A percentile compares a stretch with the other conserved stretches of the same genome.
Conservation (phyloP, 2,329 filamentous ascomycete species). For the Penicillium psychrosexuale region DNA sequence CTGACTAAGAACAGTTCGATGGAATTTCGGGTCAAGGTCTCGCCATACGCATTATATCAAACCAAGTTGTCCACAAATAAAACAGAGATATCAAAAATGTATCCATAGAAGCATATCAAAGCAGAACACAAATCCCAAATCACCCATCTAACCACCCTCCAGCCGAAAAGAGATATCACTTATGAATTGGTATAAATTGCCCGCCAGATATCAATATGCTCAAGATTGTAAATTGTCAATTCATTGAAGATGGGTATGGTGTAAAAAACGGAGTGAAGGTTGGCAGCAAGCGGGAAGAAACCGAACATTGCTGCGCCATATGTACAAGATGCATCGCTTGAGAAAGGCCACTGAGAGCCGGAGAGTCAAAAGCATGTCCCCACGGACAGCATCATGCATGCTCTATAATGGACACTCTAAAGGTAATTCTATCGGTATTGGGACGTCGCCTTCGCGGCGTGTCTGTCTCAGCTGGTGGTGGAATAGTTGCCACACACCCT, state of each 20-base stretch:
- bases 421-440: not conserved
- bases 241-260: conserved; percentile 10
- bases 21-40: not conserved
- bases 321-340: conserved; percentile 18
- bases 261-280: not conserved
- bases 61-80: not conserved
- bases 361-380: not conserved
- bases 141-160: not conserved
- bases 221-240: not conserved
- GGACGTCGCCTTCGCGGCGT: conserved; percentile 7
- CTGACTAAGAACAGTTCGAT: not conserved
- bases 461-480: conserved; percentile 49
- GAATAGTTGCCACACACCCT: conserved; percentile 58
- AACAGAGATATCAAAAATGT: not conserved
- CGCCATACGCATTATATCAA: not conserved
- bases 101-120: not conserved
- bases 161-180: not conserved
- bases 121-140: not conserved
- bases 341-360: not conserved
- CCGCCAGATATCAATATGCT: not conserved
- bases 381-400: not conserved
- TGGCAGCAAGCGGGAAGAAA: not conserved
- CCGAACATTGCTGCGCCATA: conserved; percentile 4
- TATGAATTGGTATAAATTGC: not conserved
- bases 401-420: conserved; percentile 1